Percentiles rank a stretch among this genome's conserved stretches.
phyloP scores from a whole-genome alignment of 2,329 filamentous ascomycete species.

The Aspergillus aculeatinus region DNA sequence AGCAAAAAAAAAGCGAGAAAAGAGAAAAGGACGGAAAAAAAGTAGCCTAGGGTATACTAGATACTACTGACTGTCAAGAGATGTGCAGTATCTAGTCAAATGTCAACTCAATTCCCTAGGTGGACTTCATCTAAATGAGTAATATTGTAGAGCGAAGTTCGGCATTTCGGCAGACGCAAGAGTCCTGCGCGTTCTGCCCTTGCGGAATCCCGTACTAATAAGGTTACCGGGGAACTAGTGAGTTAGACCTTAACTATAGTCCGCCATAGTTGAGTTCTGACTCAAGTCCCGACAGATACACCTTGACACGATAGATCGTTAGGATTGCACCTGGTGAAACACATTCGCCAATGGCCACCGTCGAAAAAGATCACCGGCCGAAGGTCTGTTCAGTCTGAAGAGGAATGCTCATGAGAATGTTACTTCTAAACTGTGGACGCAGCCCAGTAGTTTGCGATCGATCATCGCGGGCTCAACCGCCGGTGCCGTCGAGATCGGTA shows the following conservation, averaged over 20 bases:
- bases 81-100: slow-evolving; percentile 9
- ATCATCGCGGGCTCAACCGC: slow-evolving; percentile 91
- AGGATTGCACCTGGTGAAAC: neutral
- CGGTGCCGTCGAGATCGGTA: slow-evolving; percentile 90
- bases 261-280: neutral
- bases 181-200: neutral
- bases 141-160: no score
- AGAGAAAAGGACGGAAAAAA: slow-evolving; percentile 1
- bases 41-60: slow-evolving; percentile 5
- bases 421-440: slow-evolving; percentile 34
- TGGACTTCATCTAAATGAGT: neutral
- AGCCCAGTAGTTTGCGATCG: slow-evolving; percentile 80
- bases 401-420: neutral
- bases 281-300: neutral
- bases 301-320: neutral
- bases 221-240: neutral
- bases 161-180: no score
- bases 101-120: slow-evolving; percentile 8
- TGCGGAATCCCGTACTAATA: neutral
- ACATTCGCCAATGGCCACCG: slow-evolving; percentile 31
- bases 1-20: slow-evolving; percentile 8
- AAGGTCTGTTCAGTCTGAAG: slow-evolving; percentile 31
- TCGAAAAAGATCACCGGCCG: slow-evolving; percentile 36
- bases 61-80: slow-evolving; percentile 2
- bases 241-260: neutral